Evolutionary conservation across 139 green algal genomes (phyloP).

Genomic region (Chlorella sp.): DNA sequence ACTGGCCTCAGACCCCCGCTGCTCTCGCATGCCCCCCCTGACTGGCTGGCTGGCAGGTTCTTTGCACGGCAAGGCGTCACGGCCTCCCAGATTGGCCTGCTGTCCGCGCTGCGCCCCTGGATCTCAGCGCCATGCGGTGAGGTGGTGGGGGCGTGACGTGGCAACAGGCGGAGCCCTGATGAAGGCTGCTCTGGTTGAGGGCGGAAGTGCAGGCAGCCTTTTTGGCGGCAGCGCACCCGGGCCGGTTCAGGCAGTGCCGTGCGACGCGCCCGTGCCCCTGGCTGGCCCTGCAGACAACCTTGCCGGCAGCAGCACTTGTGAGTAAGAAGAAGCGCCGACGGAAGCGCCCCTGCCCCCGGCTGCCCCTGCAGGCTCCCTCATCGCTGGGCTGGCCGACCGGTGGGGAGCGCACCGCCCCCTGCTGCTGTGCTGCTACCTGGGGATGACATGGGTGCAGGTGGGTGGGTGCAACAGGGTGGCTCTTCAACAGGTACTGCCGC

Average conservation of each 20-base stretch:
- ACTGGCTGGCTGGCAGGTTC: background rate
- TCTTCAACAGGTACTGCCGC: too few relatives aligned
- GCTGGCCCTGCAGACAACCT: too few relatives aligned
- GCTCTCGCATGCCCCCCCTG: too few relatives aligned
- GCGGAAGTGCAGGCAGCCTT: background rate
- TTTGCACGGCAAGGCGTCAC: background rate
- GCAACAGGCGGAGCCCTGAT: background rate
- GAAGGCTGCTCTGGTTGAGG: background rate
- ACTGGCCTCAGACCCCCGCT: background rate
- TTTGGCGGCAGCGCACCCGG: too few relatives aligned
- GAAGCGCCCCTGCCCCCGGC: background rate
- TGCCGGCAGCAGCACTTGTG: too few relatives aligned
- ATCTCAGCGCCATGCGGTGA: constrained; percentile 27
- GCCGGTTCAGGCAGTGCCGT: background rate
- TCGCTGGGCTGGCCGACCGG: constrained; percentile 27
- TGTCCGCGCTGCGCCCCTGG: constrained; percentile 22
- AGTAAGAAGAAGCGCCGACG: background rate
- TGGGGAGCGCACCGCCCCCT: constrained; percentile 8
- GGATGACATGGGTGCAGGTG: background rate
- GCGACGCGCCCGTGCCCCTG: too few relatives aligned
- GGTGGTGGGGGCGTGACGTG: background rate
- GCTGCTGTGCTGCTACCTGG: constrained; percentile 7
- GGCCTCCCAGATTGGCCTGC: constrained; percentile 31
- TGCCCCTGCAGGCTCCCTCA: background rate
- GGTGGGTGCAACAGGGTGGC: too few relatives aligned